These are phyloP conservation scores for Orychophragmus violaceus DNA, from an alignment of 345 rosid species.

Conservation along the genomic window DNA sequence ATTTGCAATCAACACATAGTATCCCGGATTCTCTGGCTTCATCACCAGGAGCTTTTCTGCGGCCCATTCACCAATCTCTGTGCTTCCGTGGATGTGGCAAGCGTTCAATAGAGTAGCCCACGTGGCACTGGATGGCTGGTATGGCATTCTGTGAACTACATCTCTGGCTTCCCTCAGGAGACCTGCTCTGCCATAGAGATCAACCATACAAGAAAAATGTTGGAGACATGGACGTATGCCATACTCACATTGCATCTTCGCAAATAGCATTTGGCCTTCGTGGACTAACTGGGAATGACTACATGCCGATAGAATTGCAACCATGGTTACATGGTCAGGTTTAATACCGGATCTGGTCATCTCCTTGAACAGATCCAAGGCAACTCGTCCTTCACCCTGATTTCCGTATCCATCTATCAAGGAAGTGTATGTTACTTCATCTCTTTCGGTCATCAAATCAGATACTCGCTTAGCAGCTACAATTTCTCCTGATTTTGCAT, in stretches of 20 bases:
- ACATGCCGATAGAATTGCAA: conserved; percentile 78
- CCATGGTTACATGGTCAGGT: conserved; percentile 81
- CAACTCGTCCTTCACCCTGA: conserved; percentile 55
- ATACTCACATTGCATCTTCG: conserved; percentile 39
- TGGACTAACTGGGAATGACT: conserved; percentile 67
- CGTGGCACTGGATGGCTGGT: background rate
- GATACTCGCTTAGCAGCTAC: conserved; percentile 48
- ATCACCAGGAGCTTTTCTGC: conserved; percentile 57
- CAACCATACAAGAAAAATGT: conserved; percentile 71
- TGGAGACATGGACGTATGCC: conserved; percentile 47
- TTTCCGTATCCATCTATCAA: conserved; percentile 69
- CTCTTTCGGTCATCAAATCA: conserved; percentile 48
- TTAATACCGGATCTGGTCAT: conserved; percentile 42
- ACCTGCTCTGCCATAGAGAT: conserved; percentile 80
- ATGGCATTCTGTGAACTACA: conserved; percentile 50
- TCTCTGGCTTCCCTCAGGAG: conserved; percentile 47
- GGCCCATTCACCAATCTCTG: conserved; percentile 34
- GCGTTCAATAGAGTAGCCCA: background rate
- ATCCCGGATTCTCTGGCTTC: conserved; percentile 60
- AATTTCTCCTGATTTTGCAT: conserved; percentile 70
- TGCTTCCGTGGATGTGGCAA: background rate
- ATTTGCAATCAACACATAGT: conserved; percentile 69
- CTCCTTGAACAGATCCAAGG: conserved; percentile 50
- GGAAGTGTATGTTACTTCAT: conserved; percentile 75
- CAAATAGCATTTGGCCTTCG: conserved; percentile 51